Evolutionary conservation across 805 yeast species (phyloP).

Genomic region (Jamesozyma lodderae): DNA sequence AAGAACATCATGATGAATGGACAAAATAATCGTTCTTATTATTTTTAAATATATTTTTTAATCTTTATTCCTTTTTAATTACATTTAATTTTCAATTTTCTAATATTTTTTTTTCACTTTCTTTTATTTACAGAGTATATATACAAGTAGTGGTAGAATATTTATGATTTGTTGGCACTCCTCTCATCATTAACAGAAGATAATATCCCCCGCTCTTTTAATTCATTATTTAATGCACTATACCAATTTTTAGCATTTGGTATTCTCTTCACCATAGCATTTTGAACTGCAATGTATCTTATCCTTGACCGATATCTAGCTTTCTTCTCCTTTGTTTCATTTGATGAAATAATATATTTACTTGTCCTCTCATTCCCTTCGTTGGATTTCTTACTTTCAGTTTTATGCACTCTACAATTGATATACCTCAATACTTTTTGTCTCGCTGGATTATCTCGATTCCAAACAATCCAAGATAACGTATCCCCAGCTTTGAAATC

Average conservation of each 20-base stretch:
- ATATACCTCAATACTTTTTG: slow-evolving; percentile 15
- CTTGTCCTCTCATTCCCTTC: not conserved
- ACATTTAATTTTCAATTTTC: not conserved
- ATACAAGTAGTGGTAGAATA: not conserved
- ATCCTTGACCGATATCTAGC: slow-evolving; percentile 13
- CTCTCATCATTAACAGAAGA: too few species aligned
- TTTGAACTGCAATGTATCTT: slow-evolving; percentile 18
- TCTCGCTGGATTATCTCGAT: slow-evolving; percentile 3
- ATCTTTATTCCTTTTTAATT: not conserved
- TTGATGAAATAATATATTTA: not conserved
- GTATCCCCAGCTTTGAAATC: not conserved
- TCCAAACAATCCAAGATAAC: slow-evolving; percentile 15
- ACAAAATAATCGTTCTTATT: not conserved
- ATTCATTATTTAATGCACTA: slow-evolving; percentile 25
- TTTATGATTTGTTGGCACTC: not conserved
- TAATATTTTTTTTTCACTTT: not conserved
- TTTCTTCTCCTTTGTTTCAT: slow-evolving; percentile 8
- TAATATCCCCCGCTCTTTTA: slow-evolving; percentile 18
- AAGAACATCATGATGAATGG: not conserved
- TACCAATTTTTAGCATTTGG: slow-evolving; percentile 29
- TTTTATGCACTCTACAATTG: slow-evolving; percentile 17
- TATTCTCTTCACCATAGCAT: slow-evolving; percentile 25
- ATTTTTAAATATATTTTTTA: not conserved
- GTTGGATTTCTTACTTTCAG: not conserved
- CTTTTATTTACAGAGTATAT: not conserved